phyloP scores from a whole-genome alignment of 1,284 basidiomycete species.

The Tilletia setariae region DNA sequence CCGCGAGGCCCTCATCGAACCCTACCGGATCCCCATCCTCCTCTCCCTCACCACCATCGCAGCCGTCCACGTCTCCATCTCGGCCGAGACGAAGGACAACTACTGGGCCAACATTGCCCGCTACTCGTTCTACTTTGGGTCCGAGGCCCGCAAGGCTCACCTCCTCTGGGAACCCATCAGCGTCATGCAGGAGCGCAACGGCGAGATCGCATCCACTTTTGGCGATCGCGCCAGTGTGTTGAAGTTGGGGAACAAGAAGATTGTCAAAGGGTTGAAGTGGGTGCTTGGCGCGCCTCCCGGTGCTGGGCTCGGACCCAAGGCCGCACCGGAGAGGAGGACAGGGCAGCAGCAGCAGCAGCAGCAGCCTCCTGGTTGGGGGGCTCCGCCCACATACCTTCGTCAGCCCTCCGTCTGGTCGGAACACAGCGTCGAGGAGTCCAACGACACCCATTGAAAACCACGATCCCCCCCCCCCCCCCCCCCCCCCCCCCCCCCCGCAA shows the following conservation, averaged over 20 bases:
- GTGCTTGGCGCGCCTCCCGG: slow-evolving; percentile 2
- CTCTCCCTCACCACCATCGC: background rate
- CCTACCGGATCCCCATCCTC: slow-evolving; percentile 1
- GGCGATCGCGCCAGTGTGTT: background rate
- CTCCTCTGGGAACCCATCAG: slow-evolving; percentile 6
- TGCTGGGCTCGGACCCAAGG: background rate
- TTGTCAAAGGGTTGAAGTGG: background rate
- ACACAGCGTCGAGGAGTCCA: background rate
- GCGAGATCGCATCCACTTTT: background rate
- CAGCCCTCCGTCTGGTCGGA: background rate
- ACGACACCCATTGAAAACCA: background rate
- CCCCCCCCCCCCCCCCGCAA: too few relatives aligned
- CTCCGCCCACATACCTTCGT: background rate
- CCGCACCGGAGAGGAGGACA: background rate
- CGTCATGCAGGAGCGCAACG: slow-evolving; percentile 7
- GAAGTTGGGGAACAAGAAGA: background rate
- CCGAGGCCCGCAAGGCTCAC: background rate
- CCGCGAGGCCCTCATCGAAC: background rate
- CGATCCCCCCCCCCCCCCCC: background rate
- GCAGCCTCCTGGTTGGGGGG: background rate
- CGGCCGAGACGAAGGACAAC: slow-evolving; percentile 3
- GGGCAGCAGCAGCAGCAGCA: background rate
- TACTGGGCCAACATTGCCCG: slow-evolving; percentile 15
- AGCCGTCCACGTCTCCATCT: slow-evolving; percentile 6
- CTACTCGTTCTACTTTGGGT: background rate